These are phyloP conservation scores for Musa acuminata DNA, from an alignment of 176 grass and related monocot species.

Conservation along the genomic window DNA sequence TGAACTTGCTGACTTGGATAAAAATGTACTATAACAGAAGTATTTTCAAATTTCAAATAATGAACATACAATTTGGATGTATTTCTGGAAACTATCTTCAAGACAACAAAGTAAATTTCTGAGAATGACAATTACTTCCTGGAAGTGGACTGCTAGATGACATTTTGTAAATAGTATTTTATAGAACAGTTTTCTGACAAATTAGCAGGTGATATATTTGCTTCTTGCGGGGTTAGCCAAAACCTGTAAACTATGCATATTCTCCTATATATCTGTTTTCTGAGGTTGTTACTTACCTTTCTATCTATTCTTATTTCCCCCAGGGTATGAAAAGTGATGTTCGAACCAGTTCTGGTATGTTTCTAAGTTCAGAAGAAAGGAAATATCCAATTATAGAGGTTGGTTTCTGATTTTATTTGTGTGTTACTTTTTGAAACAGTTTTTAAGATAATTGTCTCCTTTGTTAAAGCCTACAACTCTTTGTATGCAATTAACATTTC, in stretches of 20 bases:
- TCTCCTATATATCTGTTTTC: slow-evolving; percentile 4
- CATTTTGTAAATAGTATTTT: too few relatives aligned
- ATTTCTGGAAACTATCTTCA: too few relatives aligned
- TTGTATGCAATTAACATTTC: background rate
- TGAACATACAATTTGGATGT: too few relatives aligned
- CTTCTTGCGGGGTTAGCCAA: background rate
- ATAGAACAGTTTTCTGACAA: too few relatives aligned
- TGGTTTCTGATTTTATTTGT: slow-evolving; percentile 1
- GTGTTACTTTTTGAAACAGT: slow-evolving; percentile 7
- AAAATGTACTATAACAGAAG: too few relatives aligned
- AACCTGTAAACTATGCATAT: background rate
- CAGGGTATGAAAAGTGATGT: slow-evolving; percentile 93
- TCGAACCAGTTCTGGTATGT: slow-evolving; percentile 95
- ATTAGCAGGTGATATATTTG: too few relatives aligned
- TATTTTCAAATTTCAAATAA: too few relatives aligned
- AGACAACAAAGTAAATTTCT: too few relatives aligned
- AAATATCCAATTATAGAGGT: slow-evolving; percentile 81
- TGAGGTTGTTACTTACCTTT: slow-evolving; percentile 12
- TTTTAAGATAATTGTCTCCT: background rate
- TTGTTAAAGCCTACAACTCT: background rate
- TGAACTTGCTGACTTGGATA: too few relatives aligned
- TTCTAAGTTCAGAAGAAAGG: slow-evolving; percentile 54
- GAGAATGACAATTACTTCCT: too few relatives aligned
- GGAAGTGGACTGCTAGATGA: too few relatives aligned
- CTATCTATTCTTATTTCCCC: slow-evolving; percentile 1